Evolutionary conservation across 2,329 filamentous ascomycete genomes (phyloP).

Genomic region (Tolypocladium endophyticum): DNA sequence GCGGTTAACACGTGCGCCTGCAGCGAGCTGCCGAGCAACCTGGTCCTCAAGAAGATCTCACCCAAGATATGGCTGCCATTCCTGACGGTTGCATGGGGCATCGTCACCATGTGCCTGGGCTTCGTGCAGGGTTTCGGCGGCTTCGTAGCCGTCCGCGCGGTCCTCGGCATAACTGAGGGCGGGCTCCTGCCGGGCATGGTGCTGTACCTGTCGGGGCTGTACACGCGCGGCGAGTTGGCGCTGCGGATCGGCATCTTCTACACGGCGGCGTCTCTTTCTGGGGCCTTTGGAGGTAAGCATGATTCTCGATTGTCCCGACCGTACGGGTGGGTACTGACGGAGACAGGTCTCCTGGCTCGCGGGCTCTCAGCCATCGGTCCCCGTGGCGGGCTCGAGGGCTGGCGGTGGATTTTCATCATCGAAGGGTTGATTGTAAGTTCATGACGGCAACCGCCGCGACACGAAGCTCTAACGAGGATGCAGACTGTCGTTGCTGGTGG

Average conservation of each 20-base stretch:
- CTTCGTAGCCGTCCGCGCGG: slow-evolving; percentile 50
- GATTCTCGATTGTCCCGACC: accelerated
- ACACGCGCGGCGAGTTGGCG: slow-evolving; percentile 48
- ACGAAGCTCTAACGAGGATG: slow-evolving; percentile 9
- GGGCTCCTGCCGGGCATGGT: slow-evolving; percentile 59
- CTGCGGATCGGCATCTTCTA: slow-evolving; percentile 58
- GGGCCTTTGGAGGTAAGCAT: slow-evolving; percentile 39
- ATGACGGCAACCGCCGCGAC: slow-evolving; percentile 1
- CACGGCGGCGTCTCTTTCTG: slow-evolving; percentile 53
- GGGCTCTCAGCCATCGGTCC: slow-evolving; percentile 50
- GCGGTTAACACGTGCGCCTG: neutral
- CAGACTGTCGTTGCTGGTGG: slow-evolving; percentile 41
- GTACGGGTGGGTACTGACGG: neutral
- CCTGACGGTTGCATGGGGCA: slow-evolving; percentile 46
- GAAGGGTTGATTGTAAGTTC: slow-evolving; percentile 41
- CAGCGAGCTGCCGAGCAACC: slow-evolving; percentile 53
- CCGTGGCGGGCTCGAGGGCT: slow-evolving; percentile 40
- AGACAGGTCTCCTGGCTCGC: slow-evolving; percentile 38
- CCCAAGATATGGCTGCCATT: slow-evolving; percentile 50
- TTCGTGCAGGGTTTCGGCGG: slow-evolving; percentile 41
- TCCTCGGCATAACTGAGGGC: slow-evolving; percentile 54
- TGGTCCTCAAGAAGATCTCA: slow-evolving; percentile 50
- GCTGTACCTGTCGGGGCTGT: slow-evolving; percentile 54
- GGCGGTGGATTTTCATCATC: slow-evolving; percentile 54
- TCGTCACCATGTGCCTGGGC: slow-evolving; percentile 45